Conservation (phyloP, 257 asterid genomes). For the Nicotiana obtusifolia region DNA sequence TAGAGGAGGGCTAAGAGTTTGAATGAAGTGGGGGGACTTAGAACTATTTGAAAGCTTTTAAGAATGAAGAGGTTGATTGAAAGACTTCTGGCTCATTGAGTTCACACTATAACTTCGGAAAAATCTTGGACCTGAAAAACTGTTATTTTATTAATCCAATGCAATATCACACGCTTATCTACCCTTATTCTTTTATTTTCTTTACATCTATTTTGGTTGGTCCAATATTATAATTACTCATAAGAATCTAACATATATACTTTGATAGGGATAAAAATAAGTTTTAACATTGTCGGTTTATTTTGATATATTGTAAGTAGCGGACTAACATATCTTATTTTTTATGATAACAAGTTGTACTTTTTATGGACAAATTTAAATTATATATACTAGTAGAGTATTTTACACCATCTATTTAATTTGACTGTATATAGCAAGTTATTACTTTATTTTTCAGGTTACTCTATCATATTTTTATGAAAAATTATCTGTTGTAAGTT, state of each 20-base stretch:
- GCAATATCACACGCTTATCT: background rate
- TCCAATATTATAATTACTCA: background rate
- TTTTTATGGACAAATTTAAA: background rate
- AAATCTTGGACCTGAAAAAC: background rate
- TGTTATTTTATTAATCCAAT: conserved; percentile 1
- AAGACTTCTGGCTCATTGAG: background rate
- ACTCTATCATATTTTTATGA: too few species aligned
- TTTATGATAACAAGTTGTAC: background rate
- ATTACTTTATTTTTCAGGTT: too few species aligned
- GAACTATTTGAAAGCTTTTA: background rate
- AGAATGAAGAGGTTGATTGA: background rate
- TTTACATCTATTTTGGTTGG: background rate
- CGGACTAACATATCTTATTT: background rate
- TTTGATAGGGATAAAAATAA: too few species aligned
- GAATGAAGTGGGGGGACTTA: background rate
- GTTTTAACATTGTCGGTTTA: too few species aligned
- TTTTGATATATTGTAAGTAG: background rate
- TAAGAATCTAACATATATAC: background rate
- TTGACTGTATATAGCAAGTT: too few species aligned
- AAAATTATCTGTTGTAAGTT: too few species aligned
- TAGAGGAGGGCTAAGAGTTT: background rate
- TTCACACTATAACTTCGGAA: background rate
- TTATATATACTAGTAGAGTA: too few species aligned
- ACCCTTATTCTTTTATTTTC: background rate
- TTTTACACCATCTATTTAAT: too few species aligned